Conservation (phyloP, 2,329 filamentous ascomycete species). For the Knufia petricola region DNA sequence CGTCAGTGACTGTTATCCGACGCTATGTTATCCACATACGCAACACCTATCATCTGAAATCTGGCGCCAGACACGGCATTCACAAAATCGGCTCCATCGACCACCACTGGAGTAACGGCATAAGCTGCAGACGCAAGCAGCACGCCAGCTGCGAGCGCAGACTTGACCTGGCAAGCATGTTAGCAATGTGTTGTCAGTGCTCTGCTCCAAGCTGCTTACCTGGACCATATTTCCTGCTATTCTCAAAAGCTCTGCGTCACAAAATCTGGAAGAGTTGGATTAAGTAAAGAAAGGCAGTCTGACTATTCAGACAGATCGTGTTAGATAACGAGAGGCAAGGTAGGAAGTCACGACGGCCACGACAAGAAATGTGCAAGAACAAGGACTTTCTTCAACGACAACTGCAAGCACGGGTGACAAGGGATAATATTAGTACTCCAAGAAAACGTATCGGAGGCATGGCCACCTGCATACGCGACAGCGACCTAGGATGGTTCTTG, state of each 20-base stretch:
- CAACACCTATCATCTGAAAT: slow-evolving; percentile 54
- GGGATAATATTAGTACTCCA: too few species aligned
- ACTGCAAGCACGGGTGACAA: not conserved
- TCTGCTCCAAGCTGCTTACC: slow-evolving; percentile 10
- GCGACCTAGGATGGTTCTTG: not conserved
- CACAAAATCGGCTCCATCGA: slow-evolving; percentile 53
- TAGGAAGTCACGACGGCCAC: slow-evolving; percentile 2
- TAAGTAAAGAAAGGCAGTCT: slow-evolving; percentile 5
- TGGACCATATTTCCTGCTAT: slow-evolving; percentile 16
- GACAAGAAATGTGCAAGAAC: not conserved
- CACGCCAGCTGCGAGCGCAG: slow-evolving; percentile 28
- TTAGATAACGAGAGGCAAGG: slow-evolving; percentile 1
- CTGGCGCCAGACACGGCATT: slow-evolving; percentile 48
- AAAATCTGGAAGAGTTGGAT: not conserved
- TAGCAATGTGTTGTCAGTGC: not conserved
- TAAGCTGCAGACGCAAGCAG: slow-evolving; percentile 37
- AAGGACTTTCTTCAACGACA: slow-evolving; percentile 1
- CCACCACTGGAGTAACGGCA: slow-evolving; percentile 48
- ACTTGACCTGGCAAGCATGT: slow-evolving; percentile 14
- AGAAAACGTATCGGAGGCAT: not conserved
- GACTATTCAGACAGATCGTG: slow-evolving; percentile 1
- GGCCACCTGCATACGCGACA: not conserved
- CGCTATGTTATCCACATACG: slow-evolving; percentile 33
- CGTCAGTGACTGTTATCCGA: slow-evolving; percentile 11
- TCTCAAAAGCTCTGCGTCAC: not conserved